Conservation (phyloP, 495 filamentous ascomycete genomes). For the Oidiodendron maius region DNA sequence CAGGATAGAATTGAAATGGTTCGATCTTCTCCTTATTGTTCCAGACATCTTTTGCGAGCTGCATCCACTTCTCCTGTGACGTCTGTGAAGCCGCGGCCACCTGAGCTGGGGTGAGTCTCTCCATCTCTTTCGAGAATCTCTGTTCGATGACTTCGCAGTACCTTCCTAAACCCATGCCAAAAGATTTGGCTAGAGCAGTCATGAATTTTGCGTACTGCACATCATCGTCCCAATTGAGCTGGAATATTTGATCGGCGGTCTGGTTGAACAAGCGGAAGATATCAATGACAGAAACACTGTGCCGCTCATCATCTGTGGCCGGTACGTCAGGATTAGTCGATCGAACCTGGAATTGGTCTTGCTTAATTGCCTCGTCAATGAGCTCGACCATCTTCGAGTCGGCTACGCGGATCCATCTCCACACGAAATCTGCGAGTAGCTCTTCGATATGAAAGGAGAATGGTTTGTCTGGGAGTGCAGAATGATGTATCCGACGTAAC, state of each 20-base stretch:
- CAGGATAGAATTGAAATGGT: constrained; percentile 93
- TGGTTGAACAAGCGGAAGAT: constrained; percentile 92
- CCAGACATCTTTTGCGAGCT: constrained; percentile 94
- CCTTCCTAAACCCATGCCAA: constrained; percentile 73
- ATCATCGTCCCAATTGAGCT: constrained; percentile 89
- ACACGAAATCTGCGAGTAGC: constrained; percentile 84
- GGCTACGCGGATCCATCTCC: constrained; percentile 84
- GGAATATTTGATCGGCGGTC: constrained; percentile 75
- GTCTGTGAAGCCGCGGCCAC: constrained; percentile 69
- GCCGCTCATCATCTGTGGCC: constrained; percentile 74
- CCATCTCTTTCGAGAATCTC: constrained; percentile 88
- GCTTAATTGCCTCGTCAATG: constrained; percentile 84
- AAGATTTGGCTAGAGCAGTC: constrained; percentile 86
- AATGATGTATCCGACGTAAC: constrained; percentile 70
- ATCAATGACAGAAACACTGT: constrained; percentile 90
- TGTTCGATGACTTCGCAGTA: constrained; percentile 92
- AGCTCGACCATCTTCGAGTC: constrained; percentile 75
- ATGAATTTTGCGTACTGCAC: constrained; percentile 93
- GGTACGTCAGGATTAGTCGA: constrained; percentile 50
- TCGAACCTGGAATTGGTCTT: constrained; percentile 74
- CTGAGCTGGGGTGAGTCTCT: constrained; percentile 81
- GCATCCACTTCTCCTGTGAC: constrained; percentile 84
- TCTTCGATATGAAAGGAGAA: constrained; percentile 87
- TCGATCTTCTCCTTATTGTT: constrained; percentile 89
- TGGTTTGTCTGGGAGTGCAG: constrained; percentile 55